Evolutionary conservation across 305 asterid genomes (phyloP).

Genomic region (Solanum chacoense): DNA sequence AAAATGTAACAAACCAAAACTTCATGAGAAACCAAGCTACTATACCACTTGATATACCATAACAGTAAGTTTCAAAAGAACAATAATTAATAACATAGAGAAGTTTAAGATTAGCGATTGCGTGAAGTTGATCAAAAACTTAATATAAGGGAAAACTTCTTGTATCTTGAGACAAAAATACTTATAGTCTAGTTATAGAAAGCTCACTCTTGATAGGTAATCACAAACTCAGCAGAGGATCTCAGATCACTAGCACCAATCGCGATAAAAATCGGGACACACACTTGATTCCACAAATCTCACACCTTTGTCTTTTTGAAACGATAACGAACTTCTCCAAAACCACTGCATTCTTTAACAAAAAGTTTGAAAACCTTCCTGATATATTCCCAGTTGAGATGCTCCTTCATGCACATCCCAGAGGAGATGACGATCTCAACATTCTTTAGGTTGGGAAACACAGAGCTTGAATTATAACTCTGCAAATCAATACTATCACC

Average conservation of each 20-base stretch:
- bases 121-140: background rate
- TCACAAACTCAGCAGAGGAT: background rate
- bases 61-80: background rate
- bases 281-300: background rate
- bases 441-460: background rate
- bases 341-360: background rate
- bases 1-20: background rate
- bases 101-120: background rate
- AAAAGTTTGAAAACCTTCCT: background rate
- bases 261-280: background rate
- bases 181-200: background rate
- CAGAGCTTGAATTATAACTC: background rate
- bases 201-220: background rate
- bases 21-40: background rate
- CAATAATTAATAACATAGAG: background rate
- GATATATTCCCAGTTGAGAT: background rate
- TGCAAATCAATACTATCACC: background rate
- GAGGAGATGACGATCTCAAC: background rate
- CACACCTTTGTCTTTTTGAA: background rate
- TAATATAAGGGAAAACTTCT: background rate
- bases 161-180: background rate
- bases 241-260: background rate
- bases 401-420: background rate
- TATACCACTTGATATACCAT: background rate
- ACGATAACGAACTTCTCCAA: background rate